phyloP scores from a whole-genome alignment of 768 basidiomycete genomes.

The Collybia sordida region DNA sequence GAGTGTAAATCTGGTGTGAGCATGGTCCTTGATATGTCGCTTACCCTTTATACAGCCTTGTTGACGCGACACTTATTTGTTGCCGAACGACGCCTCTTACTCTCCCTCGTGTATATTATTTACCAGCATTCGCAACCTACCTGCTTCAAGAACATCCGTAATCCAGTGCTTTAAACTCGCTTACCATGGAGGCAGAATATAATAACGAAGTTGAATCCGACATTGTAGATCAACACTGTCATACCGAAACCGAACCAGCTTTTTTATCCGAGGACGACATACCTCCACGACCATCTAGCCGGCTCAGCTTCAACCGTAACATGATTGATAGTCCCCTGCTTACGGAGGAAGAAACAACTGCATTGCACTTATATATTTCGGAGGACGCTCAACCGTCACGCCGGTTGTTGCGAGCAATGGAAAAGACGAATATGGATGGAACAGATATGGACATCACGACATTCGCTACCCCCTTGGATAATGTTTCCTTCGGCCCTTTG shows the following conservation, averaged over 20 bases:
- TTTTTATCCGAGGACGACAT: conserved; percentile 18
- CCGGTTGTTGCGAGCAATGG: conserved; percentile 8
- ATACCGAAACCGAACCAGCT: conserved; percentile 2
- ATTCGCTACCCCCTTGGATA: conserved; percentile 7
- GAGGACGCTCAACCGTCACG: conserved; percentile 11
- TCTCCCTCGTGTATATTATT: neutral
- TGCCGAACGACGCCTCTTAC: neutral
- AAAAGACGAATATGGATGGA: neutral
- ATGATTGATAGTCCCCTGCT: conserved; percentile 6
- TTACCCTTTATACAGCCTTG: neutral
- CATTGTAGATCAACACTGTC: conserved; percentile 18
- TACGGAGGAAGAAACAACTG: conserved; percentile 3
- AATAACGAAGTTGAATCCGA: conserved; percentile 15
- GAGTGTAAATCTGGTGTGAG: neutral
- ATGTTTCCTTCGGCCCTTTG: conserved; percentile 1
- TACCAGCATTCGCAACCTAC: neutral
- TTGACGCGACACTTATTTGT: neutral
- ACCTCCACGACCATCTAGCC: conserved; percentile 48
- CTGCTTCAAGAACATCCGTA: no score
- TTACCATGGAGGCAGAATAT: neutral
- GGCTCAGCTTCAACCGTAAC: conserved; percentile 42
- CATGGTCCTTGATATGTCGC: neutral
- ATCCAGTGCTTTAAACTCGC: neutral
- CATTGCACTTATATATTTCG: conserved; percentile 1
- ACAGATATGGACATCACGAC: conserved; percentile 19